Evolutionary conservation across 179 eudicot genomes (phyloP), one percentile per base, ranked within the genome.

Genomic region (Silene vulgaris): DNA sequence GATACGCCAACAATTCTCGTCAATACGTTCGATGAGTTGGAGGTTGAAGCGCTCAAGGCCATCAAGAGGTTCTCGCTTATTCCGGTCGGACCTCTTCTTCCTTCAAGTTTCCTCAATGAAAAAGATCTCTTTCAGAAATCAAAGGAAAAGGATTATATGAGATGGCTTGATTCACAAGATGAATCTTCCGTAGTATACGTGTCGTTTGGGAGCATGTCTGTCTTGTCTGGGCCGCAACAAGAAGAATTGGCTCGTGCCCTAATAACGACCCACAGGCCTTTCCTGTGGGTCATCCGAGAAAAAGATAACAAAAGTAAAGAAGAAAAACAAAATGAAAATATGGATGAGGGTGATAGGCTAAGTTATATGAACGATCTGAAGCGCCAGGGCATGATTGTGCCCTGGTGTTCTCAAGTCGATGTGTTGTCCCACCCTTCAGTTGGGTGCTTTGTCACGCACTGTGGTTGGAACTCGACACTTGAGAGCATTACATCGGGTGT

Each of bases 1-100:
- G 71, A 62, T 1, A 83, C 72, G 0, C 85, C 96, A 0, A 87
- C 5, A 19, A 60, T 91, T 5, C 87, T 89, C 0, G 81, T 89
- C 0, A 90, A 90, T 81, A 80, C 92, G 14, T 91, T 85, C 26
- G 84, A 89, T 17, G 85, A 61, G 3, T 72, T 89, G 64, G 94
- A 91, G 71, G 37, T 72, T 0, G 81, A 80, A 5, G 79, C 88
- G n/a, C 29, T 89, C 0, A 77, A 68, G 29, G 79, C 89, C 0
- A 70, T 85, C 9, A 70, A 77, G 45, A 45, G 48, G 30, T 70
- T 74, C 17, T 65, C 64, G 0, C 71, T 86, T 9, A 50, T 80
- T 26, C 80, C 83, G 0, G 60, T 88, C 1, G 91, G 91, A 0
- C 89, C 91, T 1, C 78, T 86, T 14, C 82, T 83, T 19, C 84